Conservation (phyloP, 192 early-diverging fungal species). For the Haplosporangium gracile region DNA sequence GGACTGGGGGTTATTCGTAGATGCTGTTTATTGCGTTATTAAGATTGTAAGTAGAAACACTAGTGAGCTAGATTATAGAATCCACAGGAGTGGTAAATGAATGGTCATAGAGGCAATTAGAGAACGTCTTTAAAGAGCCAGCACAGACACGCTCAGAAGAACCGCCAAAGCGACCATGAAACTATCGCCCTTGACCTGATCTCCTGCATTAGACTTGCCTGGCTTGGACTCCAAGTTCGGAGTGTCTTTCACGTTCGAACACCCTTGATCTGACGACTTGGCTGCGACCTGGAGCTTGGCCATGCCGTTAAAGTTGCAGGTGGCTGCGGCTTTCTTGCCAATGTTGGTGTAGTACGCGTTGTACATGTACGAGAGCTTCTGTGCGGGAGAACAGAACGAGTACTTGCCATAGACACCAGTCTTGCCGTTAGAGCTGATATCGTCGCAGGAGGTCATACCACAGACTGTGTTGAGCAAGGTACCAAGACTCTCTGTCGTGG, state of each 20-base stretch:
- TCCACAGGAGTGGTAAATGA: background rate
- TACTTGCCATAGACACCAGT: conserved; percentile 61
- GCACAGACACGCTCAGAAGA: background rate
- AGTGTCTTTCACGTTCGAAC: conserved; percentile 28
- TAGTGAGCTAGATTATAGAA: background rate
- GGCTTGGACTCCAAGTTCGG: conserved; percentile 4
- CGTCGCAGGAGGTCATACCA: conserved; percentile 59
- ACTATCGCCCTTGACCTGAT: background rate
- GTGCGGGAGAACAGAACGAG: conserved; percentile 59
- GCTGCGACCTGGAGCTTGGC: conserved; percentile 40
- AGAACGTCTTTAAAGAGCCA: background rate
- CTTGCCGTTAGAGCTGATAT: conserved; percentile 59
- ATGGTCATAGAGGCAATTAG: background rate
- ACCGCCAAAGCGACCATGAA: conserved; percentile 1
- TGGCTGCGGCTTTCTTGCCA: conserved; percentile 42
- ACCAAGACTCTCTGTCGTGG: conserved; percentile 42
- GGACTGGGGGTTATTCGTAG: background rate
- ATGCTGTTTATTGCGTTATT: background rate
- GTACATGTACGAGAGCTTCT: conserved; percentile 66
- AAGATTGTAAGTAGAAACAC: background rate
- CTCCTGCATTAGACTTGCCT: background rate
- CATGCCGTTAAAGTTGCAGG: conserved; percentile 58
- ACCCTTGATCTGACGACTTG: conserved; percentile 36
- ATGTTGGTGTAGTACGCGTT: conserved; percentile 52
- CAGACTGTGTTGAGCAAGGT: conserved; percentile 60